Percentiles rank a stretch among this genome's conserved stretches.
These are phyloP conservation scores for Oryza glumipatula DNA, from an alignment of 176 grass and related monocot species.

Conservation along the genomic window DNA sequence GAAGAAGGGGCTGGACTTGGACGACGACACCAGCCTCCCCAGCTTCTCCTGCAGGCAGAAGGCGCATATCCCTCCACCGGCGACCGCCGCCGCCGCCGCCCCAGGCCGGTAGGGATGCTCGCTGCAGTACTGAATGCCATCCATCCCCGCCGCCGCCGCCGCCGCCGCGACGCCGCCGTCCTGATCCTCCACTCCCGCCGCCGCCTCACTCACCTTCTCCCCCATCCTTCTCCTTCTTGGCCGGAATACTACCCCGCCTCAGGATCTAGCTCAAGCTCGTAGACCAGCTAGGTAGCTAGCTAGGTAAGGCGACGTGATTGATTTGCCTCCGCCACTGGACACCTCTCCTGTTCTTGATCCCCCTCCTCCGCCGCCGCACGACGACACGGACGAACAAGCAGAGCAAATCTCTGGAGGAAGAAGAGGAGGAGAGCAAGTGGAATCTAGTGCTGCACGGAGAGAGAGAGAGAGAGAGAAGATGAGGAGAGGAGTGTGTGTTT, in stretches of 20 bases:
- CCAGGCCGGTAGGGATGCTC: conserved; percentile 85
- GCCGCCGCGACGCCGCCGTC: conserved; percentile 25
- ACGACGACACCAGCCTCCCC: conserved; percentile 88
- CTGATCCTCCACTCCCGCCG: conserved; percentile 25
- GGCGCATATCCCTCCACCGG: conserved; percentile 81
- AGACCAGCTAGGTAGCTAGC: not conserved
- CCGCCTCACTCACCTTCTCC: conserved; percentile 12
- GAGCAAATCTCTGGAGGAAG: not conserved
- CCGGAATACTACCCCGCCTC: not conserved
- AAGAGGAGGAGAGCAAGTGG: too few species aligned
- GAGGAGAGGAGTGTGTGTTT: conserved; percentile 12
- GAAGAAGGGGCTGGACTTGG: conserved; percentile 79
- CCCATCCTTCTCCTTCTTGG: conserved; percentile 28
- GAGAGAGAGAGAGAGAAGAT: not conserved
- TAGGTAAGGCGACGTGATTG: conserved; percentile 7
- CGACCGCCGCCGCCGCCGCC: conserved; percentile 42
- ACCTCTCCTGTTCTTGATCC: conserved; percentile 4
- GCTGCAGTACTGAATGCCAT: conserved; percentile 77
- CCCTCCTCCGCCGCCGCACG: not conserved
- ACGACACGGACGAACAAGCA: not conserved
- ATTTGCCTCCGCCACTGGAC: conserved; percentile 33
- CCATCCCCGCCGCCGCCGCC: conserved; percentile 13
- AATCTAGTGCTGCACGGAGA: not conserved
- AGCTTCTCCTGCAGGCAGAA: conserved; percentile 99
- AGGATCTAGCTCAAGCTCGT: conserved; percentile 21